Base-by-base conservation (phyloP, 1,284 basidiomycete genomes). In the Cryptococcus deneoformans region DNA sequence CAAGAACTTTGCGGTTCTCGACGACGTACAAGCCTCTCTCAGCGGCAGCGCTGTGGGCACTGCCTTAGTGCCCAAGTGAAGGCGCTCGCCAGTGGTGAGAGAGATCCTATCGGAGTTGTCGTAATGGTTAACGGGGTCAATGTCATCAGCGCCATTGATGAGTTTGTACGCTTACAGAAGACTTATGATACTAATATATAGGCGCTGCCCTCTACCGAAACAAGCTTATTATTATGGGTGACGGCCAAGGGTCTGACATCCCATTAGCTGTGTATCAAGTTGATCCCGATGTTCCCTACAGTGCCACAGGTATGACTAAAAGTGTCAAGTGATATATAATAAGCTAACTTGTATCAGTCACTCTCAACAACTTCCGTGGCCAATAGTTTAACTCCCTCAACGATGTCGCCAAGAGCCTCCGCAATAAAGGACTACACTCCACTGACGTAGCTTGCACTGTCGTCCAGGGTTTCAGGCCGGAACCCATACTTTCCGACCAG, bases 301-400 rank as follows among this genome's bases (percentile, higher is more conserved):
- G 87, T 56, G 74, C 81, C 6, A 86, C 85, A 2, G 65, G 72
- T 73, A 29, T 59, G 70, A 24, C 37, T 14, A 12, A 49, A 11
- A 5, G 29, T 36, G 29, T 29, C 29, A 29, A 29, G 29, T 29
- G 5, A 29, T 29, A 29, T 29, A 14, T 2, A 8, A 8, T 29
- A 20, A 6, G 9, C 46, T 34, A 29, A 48, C 34, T 9, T 9
- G 6, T 16, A 49, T 9, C 80, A 84, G 43, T 66, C 29, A n/a
- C 87, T n/a, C 69, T 87, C 55, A 84, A 88, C 77, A 88, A 86
- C 73, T 85, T 80, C 66, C 85, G 82, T 64, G 88, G 88, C 2
- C 80, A 86, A 5, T 86, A 88, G 63, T 91, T 90, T 77, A 89
- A 88, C 75, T 87, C 87, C 2, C 75, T 89, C 47, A 89, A 90